phyloP scores from a whole-genome alignment of 331 rosid species.

The Rhamnella rubrinervis region DNA sequence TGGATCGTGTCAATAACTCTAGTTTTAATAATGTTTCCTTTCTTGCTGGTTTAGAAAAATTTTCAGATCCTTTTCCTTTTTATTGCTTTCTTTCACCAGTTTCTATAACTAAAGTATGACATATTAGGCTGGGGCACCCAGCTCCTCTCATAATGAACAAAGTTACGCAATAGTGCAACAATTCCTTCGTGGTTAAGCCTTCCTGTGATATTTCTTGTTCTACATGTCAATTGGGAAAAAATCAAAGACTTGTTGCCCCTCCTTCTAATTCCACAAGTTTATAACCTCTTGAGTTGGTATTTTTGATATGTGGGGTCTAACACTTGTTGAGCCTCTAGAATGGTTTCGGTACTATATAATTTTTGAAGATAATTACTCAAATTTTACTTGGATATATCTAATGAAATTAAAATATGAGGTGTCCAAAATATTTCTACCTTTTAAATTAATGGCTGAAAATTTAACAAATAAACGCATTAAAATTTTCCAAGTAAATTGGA shows the following conservation, averaged over 20 bases:
- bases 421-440: background rate
- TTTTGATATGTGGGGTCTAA: background rate
- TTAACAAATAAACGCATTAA: background rate
- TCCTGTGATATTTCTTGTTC: background rate
- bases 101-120: no score
- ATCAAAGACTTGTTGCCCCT: background rate
- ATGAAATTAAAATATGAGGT: background rate
- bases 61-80: no score
- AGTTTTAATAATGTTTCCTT: no score
- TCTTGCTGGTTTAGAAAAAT: no score
- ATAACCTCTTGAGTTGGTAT: background rate
- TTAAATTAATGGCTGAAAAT: no score
- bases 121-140: no score
- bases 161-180: background rate
- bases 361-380: background rate
- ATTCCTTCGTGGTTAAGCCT: background rate
- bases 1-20: no score
- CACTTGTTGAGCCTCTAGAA: background rate
- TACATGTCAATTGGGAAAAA: background rate
- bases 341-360: background rate
- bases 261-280: background rate
- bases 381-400: background rate
- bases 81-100: no score
- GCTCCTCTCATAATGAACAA: no score
- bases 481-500: background rate